These are phyloP conservation scores for Spinellus fusiger DNA, from an alignment of 192 early-diverging fungal species.

Conservation along the genomic window DNA sequence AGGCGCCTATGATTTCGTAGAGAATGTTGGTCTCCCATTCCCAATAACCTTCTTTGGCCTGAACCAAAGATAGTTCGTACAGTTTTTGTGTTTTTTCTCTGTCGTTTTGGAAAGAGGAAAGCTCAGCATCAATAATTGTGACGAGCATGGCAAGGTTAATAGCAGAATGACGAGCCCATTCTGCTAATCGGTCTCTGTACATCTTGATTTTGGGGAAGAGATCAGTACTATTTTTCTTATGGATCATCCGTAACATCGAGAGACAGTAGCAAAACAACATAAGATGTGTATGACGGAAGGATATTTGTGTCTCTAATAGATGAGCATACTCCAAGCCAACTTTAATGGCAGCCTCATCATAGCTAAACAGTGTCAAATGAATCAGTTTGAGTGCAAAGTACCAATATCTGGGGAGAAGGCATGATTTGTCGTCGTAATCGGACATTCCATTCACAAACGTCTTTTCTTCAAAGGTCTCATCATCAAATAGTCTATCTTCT, in stretches of 20 bases:
- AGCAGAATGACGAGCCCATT: constrained; percentile 22
- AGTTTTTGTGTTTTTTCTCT: neutral
- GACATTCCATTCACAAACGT: neutral
- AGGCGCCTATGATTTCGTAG: constrained; percentile 27
- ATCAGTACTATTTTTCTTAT: neutral
- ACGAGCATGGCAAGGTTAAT: constrained; percentile 13
- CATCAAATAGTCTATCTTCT: constrained; percentile 18
- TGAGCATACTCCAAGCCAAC: constrained; percentile 11
- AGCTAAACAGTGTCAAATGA: constrained; percentile 9
- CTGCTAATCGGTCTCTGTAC: neutral
- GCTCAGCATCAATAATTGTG: constrained; percentile 21
- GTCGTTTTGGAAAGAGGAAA: constrained; percentile 11
- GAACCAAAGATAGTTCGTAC: constrained; percentile 18
- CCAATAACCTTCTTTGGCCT: constrained; percentile 22
- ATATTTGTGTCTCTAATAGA: constrained; percentile 3
- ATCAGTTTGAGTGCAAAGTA: constrained; percentile 19
- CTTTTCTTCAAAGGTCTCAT: constrained; percentile 16
- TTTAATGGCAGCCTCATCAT: constrained; percentile 13
- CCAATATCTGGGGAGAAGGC: constrained; percentile 7
- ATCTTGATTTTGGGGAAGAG: neutral
- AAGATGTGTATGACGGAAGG: constrained; percentile 18
- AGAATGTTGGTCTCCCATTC: constrained; percentile 8
- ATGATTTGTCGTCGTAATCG: neutral
- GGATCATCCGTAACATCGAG: constrained; percentile 7
- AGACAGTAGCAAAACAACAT: constrained; percentile 19